Percentiles rank a stretch among this genome's conserved stretches.
These are phyloP conservation scores for Aspergillus amoenus DNA, from an alignment of 2,329 filamentous ascomycete genomes.

Conservation along the genomic window DNA sequence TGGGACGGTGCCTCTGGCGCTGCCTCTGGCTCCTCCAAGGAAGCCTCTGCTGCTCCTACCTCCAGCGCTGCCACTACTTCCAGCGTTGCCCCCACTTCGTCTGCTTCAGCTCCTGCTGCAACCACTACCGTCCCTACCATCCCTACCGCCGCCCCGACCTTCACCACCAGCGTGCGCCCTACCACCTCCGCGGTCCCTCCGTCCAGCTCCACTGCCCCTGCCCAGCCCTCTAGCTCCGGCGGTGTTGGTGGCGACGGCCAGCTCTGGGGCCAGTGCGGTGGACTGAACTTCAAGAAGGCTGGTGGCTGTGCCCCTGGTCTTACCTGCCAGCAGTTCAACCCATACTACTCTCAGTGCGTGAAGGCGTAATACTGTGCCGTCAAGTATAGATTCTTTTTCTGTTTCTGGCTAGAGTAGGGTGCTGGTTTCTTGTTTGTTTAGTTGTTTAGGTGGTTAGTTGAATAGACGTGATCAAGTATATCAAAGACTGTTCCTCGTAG, in stretches of 20 bases:
- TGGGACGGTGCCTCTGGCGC: slow-evolving; percentile 21
- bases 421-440: too few species aligned
- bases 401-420: too few species aligned
- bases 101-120: slow-evolving; percentile 9
- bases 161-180: neutral
- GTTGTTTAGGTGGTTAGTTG: neutral
- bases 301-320: slow-evolving; percentile 16
- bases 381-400: neutral
- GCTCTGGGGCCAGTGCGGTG: slow-evolving; percentile 20
- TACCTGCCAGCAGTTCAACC: slow-evolving; percentile 22
- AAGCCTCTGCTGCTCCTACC: neutral
- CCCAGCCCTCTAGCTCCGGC: slow-evolving; percentile 1
- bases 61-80: slow-evolving; percentile 1
- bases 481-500: too few species aligned
- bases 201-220: neutral
- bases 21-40: slow-evolving; percentile 8
- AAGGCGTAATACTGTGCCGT: too few species aligned
- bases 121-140: slow-evolving; percentile 5
- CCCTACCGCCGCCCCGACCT: neutral
- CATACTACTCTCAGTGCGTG: slow-evolving; percentile 24
- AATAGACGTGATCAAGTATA: neutral
- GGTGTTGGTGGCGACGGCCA: slow-evolving; percentile 9
- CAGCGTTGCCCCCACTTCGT: neutral
- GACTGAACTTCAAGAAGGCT: slow-evolving; percentile 15
- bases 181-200: neutral